Percentiles rank a stretch among this genome's conserved stretches.
Evolutionary conservation across 2,329 filamentous ascomycete species (phyloP).

Genomic region (Anthostomella pinea): DNA sequence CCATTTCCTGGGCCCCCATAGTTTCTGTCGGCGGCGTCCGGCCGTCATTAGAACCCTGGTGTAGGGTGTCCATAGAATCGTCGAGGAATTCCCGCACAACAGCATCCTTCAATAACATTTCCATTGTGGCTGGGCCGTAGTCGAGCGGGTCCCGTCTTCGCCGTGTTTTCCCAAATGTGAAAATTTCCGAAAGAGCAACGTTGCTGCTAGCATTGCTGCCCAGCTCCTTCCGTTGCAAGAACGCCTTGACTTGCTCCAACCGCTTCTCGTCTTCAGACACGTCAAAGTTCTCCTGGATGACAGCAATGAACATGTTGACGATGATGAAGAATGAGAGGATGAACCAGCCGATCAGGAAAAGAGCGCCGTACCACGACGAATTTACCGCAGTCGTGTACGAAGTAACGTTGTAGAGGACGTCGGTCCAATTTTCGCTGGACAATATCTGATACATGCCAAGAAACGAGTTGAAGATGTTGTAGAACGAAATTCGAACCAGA

Average conservation of each 20-base stretch:
- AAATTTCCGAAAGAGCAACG: constrained; percentile 70
- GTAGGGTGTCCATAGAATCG: constrained; percentile 53
- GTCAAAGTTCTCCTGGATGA: constrained; percentile 99
- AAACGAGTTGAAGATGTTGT: constrained; percentile 92
- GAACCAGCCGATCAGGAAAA: constrained; percentile 93
- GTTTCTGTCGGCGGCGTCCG: constrained; percentile 33
- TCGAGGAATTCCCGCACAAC: constrained; percentile 94
- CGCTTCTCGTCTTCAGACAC: constrained; percentile 98
- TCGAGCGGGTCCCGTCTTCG: constrained; percentile 79
- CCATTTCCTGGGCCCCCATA: constrained; percentile 38
- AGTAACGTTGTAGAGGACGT: constrained; percentile 79
- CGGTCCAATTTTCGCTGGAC: constrained; percentile 95
- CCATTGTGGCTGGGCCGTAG: constrained; percentile 86
- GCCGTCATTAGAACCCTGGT: constrained; percentile 17
- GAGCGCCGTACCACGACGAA: constrained; percentile 89
- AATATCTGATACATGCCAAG: constrained; percentile 97
- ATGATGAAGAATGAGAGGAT: constrained; percentile 93
- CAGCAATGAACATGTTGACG: constrained; percentile 99
- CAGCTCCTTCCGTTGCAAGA: constrained; percentile 86
- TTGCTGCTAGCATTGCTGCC: constrained; percentile 67
- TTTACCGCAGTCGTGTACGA: constrained; percentile 60
- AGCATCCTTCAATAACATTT: constrained; percentile 95
- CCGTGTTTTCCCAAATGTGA: constrained; percentile 58
- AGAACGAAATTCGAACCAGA: constrained; percentile 71
- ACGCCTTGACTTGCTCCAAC: constrained; percentile 91